Evolutionary conservation across 768 basidiomycete genomes (phyloP).

Genomic region (Collybia nuda): DNA sequence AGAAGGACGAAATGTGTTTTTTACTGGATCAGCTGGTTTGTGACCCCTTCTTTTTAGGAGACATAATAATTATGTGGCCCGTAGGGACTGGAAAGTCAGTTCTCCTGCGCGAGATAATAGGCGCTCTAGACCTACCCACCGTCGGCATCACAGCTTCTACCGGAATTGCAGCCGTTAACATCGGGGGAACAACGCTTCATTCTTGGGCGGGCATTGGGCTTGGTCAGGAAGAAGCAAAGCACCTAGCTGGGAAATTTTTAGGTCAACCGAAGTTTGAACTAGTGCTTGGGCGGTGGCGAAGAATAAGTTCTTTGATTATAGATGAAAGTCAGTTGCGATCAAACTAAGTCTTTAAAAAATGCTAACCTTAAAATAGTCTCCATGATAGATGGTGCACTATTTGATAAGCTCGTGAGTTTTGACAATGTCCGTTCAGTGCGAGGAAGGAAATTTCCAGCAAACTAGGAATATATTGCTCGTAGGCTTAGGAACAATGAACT

Average conservation of each 20-base stretch:
- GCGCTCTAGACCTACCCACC: slow-evolving; percentile 30
- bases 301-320: slow-evolving; percentile 67
- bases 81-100: slow-evolving; percentile 68
- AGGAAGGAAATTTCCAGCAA: no score
- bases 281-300: slow-evolving; percentile 62
- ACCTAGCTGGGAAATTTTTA: slow-evolving; percentile 54
- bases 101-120: slow-evolving; percentile 73
- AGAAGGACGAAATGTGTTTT: slow-evolving; percentile 69
- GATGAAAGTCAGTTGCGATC: slow-evolving; percentile 67
- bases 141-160: slow-evolving; percentile 83
- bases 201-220: slow-evolving; percentile 83
- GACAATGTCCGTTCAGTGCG: background rate
- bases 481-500: slow-evolving; percentile 44
- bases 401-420: slow-evolving; percentile 72
- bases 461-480: slow-evolving; percentile 63
- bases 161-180: slow-evolving; percentile 79
- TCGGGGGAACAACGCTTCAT: slow-evolving; percentile 80
- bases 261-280: slow-evolving; percentile 33
- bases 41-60: background rate
- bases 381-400: slow-evolving; percentile 80
- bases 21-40: slow-evolving; percentile 82
- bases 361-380: slow-evolving; percentile 55
- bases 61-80: background rate
- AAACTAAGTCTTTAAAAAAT: background rate
- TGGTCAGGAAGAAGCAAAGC: slow-evolving; percentile 55